Evolutionary conservation across 2,329 filamentous ascomycete genomes (phyloP).

Genomic region (Aspergillus ochraceoroseus): DNA sequence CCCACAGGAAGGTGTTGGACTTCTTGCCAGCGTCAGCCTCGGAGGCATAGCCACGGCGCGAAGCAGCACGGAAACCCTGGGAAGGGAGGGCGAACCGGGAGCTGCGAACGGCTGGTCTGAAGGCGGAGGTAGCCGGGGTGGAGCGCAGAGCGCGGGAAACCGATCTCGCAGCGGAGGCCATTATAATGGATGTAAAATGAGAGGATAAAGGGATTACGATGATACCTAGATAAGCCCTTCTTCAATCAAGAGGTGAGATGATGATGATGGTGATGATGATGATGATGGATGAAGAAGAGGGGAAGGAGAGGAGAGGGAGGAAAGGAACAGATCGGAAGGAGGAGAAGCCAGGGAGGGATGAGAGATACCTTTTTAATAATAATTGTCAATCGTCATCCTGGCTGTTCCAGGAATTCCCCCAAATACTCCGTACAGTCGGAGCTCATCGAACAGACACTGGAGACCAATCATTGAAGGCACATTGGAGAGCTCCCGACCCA

Average conservation of each 20-base stretch:
- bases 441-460: constrained; percentile 9
- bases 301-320: constrained; percentile 5
- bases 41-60: constrained; percentile 74
- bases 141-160: constrained; percentile 43
- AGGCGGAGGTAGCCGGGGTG: constrained; percentile 34
- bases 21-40: constrained; percentile 53
- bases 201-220: constrained; percentile 6
- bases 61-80: constrained; percentile 67
- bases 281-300: constrained; percentile 7
- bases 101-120: constrained; percentile 50
- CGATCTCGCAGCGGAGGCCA: constrained; percentile 36
- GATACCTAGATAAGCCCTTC: neutral
- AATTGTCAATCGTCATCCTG: no score
- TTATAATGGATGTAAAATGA: constrained; percentile 13
- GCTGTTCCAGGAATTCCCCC: constrained; percentile 7
- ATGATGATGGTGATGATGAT: constrained; percentile 10
- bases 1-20: constrained; percentile 53
- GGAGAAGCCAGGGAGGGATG: constrained; percentile 15
- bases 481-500: constrained; percentile 18
- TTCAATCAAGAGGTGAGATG: constrained; percentile 7
- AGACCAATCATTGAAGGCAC: constrained; percentile 17
- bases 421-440: constrained; percentile 8
- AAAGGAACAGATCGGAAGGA: constrained; percentile 14
- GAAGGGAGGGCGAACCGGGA: constrained; percentile 54
- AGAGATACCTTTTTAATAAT: constrained; percentile 1